Evolutionary conservation across 257 asterid species (phyloP), one percentile per base, ranked within the genome.

Genomic region (Solanum commersonii): DNA sequence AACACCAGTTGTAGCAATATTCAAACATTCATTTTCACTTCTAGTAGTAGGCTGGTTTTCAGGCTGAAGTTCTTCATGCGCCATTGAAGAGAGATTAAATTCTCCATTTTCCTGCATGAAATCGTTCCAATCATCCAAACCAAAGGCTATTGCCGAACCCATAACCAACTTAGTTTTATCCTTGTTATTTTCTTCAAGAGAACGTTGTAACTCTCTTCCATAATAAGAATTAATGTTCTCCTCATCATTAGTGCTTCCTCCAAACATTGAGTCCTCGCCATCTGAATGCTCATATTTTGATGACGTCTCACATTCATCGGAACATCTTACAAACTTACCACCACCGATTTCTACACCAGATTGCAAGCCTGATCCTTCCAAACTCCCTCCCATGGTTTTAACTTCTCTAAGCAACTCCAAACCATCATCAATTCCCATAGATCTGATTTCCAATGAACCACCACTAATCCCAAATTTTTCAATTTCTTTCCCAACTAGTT

Each of bases 181-280:
- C 71, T 79, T 87, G 89, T 71, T 63, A 79, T 84, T 91, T 52
- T 81, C 90, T 72, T 89, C 94, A 29, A 82, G 90, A 29, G n/a
- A 90, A 70, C 83, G 16, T 18, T 72, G 81, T 72, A 25, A 35
- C 82, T 88, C 90, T 81, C 89, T 90, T 78, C 78, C 74, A 86
- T 78, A 78, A 91, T 92, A 91, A 44, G 46, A 35, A 81, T 87
- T 87, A 77, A 72, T 60, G 87, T 88, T 93, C 87, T 89, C 88
- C 89, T 92, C 98, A 85, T 91, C 94, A 86, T 94, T 95, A 87
- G 94, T 93, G 52, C 91, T 94, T 88, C 92, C 89, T 85, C 98
- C 99, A 89, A 88, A 95, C 98, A 96, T 94, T 10, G 98, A 97
- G 89, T 94, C 96, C 77, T 94, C 98, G 49, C 94, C 98, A 72